Evolutionary conservation across 257 asterid genomes (phyloP).

Genomic region (Datura wrightii): DNA sequence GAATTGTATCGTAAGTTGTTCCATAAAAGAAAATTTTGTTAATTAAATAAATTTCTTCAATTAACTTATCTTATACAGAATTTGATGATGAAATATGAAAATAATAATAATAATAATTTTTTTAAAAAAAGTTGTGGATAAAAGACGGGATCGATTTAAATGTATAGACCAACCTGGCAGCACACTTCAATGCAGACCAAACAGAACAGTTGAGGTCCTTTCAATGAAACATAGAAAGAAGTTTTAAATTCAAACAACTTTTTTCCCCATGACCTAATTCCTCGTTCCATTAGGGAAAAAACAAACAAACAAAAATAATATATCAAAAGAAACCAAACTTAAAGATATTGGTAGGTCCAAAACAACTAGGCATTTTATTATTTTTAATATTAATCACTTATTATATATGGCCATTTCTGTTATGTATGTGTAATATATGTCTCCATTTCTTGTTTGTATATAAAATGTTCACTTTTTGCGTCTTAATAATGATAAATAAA

Average conservation of each 20-base stretch:
- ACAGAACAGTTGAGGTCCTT: background rate
- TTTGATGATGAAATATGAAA: background rate
- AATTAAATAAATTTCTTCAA: background rate
- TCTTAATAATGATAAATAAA: background rate
- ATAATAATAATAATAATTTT: background rate
- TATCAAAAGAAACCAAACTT: constrained; percentile 12
- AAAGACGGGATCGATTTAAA: background rate
- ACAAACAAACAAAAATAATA: background rate
- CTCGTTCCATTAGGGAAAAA: background rate
- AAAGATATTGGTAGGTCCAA: constrained; percentile 19
- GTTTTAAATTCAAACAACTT: background rate
- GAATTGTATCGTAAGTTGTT: background rate
- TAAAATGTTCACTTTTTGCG: background rate
- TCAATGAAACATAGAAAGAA: background rate
- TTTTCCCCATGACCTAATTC: background rate
- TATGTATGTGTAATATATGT: background rate
- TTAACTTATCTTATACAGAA: background rate
- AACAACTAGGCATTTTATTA: background rate
- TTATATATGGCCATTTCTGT: background rate
- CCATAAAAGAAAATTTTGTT: background rate
- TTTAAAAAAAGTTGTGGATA: background rate
- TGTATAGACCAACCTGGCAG: background rate
- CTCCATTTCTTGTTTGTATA: background rate
- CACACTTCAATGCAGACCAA: constrained; percentile 22
- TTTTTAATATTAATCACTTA: background rate